Conservation (phyloP, 2,329 filamentous ascomycete species). For the Alternaria sp. region DNA sequence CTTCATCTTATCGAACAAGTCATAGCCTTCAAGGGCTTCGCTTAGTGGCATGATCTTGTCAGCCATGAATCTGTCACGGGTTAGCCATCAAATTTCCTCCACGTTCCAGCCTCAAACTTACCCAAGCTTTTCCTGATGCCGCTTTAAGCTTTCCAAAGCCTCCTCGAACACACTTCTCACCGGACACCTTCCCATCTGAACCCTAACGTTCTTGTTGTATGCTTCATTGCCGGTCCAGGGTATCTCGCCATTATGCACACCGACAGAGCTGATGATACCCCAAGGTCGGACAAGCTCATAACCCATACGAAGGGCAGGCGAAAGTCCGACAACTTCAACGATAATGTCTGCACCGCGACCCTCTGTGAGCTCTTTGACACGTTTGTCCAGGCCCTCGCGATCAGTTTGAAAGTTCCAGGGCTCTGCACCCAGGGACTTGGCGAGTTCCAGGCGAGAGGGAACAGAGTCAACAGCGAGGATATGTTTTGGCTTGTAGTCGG, state of each 20-base stretch:
- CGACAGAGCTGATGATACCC: constrained; percentile 59
- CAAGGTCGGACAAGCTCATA: constrained; percentile 61
- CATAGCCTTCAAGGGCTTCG: constrained; percentile 62
- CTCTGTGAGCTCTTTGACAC: constrained; percentile 77
- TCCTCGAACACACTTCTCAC: constrained; percentile 61
- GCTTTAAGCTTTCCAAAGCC: constrained; percentile 55
- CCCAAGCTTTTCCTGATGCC: constrained; percentile 61
- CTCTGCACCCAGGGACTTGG: constrained; percentile 78
- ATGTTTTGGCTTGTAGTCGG: constrained; percentile 78
- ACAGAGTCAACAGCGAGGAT: constrained; percentile 83
- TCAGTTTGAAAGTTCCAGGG: constrained; percentile 80
- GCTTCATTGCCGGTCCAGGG: constrained; percentile 59
- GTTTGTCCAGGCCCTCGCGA: constrained; percentile 69
- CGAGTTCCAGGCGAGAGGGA: constrained; percentile 76
- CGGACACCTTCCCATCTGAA: constrained; percentile 62
- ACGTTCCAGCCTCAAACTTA: constrained; percentile 26
- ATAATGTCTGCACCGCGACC: constrained; percentile 87
- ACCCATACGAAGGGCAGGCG: constrained; percentile 58
- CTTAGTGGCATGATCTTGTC: constrained; percentile 62
- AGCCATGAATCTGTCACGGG: constrained; percentile 57
- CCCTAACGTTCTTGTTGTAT: constrained; percentile 61
- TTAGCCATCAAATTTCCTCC: constrained; percentile 4
- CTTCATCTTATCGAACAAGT: constrained; percentile 63
- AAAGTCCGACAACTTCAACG: constrained; percentile 65
- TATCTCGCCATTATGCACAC: constrained; percentile 60